Percentiles rank a stretch among this genome's conserved stretches.
These are phyloP conservation scores for Davidsoniella eucalypti DNA, from an alignment of 2,329 filamentous ascomycete species.

Conservation along the genomic window DNA sequence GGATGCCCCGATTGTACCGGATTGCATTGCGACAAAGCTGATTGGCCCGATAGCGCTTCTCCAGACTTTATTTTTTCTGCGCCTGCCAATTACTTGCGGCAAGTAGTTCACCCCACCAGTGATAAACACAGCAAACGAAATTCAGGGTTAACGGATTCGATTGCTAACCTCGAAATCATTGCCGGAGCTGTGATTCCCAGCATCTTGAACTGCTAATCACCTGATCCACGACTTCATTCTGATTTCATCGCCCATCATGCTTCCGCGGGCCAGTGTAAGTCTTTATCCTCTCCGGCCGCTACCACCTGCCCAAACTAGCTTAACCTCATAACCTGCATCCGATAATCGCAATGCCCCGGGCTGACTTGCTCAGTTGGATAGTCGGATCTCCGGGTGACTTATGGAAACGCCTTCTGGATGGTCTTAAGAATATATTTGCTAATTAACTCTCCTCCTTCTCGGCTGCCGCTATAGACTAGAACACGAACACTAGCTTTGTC, in stretches of 20 bases:
- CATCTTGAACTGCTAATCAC: neutral
- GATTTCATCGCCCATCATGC: slow-evolving; percentile 3
- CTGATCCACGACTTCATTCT: neutral
- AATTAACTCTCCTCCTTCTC: neutral
- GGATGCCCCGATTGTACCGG: neutral
- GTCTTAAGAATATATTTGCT: neutral
- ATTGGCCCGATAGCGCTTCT: neutral
- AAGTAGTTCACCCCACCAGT: neutral
- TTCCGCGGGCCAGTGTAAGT: slow-evolving; percentile 13
- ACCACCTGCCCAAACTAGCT: slow-evolving; percentile 7
- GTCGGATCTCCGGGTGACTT: no score
- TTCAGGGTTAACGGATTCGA: neutral
- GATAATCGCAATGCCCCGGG: neutral
- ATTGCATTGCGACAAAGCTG: neutral
- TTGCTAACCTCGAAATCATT: neutral
- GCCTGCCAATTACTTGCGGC: neutral
- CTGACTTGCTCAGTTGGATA: no score
- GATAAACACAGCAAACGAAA: neutral
- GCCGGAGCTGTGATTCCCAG: neutral
- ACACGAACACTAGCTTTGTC: slow-evolving; percentile 6
- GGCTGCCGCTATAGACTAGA: neutral
- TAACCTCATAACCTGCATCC: neutral
- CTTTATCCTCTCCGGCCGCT: neutral
- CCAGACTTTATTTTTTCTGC: neutral
- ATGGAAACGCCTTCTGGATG: no score